These are phyloP conservation scores for Piromyces sp. DNA, from an alignment of 192 early-diverging fungal species.

Conservation along the genomic window DNA sequence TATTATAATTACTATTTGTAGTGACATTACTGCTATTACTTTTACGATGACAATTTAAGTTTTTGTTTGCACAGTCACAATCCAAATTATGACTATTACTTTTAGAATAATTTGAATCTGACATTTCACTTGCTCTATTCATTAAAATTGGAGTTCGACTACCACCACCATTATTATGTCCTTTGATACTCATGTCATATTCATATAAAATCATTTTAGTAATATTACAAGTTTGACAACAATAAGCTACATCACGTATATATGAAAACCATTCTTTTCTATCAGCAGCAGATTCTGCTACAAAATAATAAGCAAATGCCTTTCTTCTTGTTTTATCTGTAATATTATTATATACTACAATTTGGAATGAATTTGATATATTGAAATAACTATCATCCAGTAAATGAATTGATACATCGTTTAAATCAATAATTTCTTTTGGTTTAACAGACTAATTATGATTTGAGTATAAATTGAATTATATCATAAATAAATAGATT, in stretches of 20 bases:
- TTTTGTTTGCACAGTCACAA: neutral
- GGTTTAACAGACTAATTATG: neutral
- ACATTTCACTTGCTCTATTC: no score
- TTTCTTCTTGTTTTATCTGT: neutral
- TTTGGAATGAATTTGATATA: neutral
- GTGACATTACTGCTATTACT: neutral
- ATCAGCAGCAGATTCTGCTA: neutral
- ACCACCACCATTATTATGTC: no score
- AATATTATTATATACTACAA: neutral
- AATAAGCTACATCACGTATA: neutral
- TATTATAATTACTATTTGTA: neutral
- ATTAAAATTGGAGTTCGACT: no score
- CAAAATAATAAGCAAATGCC: neutral
- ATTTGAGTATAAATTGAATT: no score
- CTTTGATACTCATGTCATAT: neutral
- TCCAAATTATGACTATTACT: no score
- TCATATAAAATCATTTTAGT: neutral
- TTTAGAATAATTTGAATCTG: no score
- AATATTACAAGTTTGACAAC: neutral
- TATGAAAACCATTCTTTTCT: neutral
- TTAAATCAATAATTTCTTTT: neutral
- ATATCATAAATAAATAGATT: no score
- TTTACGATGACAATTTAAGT: neutral
- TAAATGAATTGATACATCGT: neutral
- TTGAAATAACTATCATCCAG: neutral